Evolutionary conservation across 257 asterid genomes (phyloP).

Genomic region (Galeopsis tetrahit): DNA sequence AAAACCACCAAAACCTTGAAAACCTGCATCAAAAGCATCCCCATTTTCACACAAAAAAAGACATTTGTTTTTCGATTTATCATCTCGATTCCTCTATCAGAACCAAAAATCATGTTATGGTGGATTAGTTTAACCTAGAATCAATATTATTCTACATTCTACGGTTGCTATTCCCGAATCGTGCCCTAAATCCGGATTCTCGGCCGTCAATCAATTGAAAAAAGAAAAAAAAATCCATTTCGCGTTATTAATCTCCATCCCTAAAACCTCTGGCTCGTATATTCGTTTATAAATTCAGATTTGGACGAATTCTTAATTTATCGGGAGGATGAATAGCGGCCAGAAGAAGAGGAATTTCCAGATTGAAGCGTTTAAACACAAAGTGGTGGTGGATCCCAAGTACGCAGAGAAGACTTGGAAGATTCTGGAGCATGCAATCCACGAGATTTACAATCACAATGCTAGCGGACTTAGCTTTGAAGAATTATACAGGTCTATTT

Average conservation of each 20-base stretch:
- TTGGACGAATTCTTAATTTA: constrained; percentile 4
- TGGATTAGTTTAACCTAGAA: constrained; percentile 34
- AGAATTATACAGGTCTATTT: constrained; percentile 76
- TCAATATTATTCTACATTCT: constrained; percentile 26
- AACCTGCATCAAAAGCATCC: constrained; percentile 14
- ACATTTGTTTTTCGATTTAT: constrained; percentile 4
- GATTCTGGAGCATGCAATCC: constrained; percentile 83
- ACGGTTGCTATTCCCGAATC: constrained; percentile 23
- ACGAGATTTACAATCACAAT: constrained; percentile 82
- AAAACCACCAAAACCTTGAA: constrained; percentile 7
- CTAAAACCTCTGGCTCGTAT: constrained; percentile 14
- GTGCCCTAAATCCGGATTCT: constrained; percentile 31
- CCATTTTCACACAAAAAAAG: neutral
- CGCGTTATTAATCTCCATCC: neutral
- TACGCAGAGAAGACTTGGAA: constrained; percentile 95
- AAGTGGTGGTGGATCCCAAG: constrained; percentile 95
- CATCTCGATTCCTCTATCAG: neutral
- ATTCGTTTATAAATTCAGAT: constrained; percentile 23
- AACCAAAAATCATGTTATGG: constrained; percentile 2
- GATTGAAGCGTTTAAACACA: constrained; percentile 85
- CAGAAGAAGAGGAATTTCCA: constrained; percentile 81
- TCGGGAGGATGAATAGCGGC: constrained; percentile 54
- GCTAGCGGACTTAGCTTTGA: constrained; percentile 92
- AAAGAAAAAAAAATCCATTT: constrained; percentile 7
- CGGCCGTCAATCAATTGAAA: constrained; percentile 17